A percentile compares a stretch with the other conserved stretches of the same genome.
These are phyloP conservation scores for Saccharomyces jurei DNA, from an alignment of 805 yeast genomes.

Conservation along the genomic window DNA sequence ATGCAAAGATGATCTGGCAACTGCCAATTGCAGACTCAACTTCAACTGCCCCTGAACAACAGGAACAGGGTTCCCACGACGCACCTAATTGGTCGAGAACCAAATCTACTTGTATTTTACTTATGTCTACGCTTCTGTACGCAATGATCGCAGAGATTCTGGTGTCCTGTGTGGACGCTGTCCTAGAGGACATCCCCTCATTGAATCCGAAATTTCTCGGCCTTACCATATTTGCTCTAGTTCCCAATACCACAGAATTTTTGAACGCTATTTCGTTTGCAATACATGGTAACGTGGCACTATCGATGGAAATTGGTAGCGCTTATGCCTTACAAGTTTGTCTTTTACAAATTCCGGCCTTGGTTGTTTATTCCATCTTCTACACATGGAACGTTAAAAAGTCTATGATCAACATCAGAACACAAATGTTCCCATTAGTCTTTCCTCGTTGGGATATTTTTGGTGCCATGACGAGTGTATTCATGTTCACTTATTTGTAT, in stretches of 20 bases:
- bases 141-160: conserved; percentile 91
- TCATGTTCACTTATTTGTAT: conserved; percentile 83
- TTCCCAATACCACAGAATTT: conserved; percentile 95
- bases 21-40: conserved; percentile 38
- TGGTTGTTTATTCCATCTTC: conserved; percentile 68
- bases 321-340: conserved; percentile 97
- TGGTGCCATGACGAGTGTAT: conserved; percentile 77
- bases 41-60: conserved; percentile 2
- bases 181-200: conserved; percentile 59
- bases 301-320: conserved; percentile 95
- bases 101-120: conserved; percentile 73
- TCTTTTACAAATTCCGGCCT: conserved; percentile 82
- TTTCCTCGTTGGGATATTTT: conserved; percentile 95
- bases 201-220: conserved; percentile 88
- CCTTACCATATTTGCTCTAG: conserved; percentile 87
- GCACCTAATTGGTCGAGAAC: conserved; percentile 94
- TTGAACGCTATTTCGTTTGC: conserved; percentile 96
- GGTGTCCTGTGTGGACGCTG: conserved; percentile 88
- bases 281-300: conserved; percentile 87
- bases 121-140: conserved; percentile 78
- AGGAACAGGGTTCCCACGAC: conserved; percentile 66
- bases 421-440: conserved; percentile 62
- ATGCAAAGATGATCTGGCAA: conserved; percentile 94
- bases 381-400: conserved; percentile 33
- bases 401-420: conserved; percentile 27